phyloP scores from a whole-genome alignment of 1,284 basidiomycete genomes.

The Ustilago tritici region DNA sequence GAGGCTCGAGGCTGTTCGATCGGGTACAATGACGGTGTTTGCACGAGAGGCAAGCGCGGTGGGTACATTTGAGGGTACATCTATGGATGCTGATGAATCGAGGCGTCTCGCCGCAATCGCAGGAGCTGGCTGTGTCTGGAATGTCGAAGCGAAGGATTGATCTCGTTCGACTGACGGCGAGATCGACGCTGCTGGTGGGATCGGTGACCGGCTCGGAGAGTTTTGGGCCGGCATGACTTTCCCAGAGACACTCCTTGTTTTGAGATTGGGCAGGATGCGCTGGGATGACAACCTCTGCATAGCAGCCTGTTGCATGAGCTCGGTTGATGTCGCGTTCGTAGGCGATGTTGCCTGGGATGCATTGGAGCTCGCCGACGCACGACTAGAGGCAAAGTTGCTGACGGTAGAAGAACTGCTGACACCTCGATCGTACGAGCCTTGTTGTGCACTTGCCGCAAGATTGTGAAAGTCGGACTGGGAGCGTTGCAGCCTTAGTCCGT shows the following conservation, averaged over 20 bases:
- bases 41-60: background rate
- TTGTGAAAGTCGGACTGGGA: slow-evolving; percentile 29
- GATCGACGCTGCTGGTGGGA: background rate
- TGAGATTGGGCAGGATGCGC: slow-evolving; percentile 20
- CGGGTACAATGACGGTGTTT: slow-evolving; percentile 15
- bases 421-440: background rate
- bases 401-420: slow-evolving; percentile 27
- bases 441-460: slow-evolving; percentile 2
- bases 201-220: slow-evolving; percentile 7
- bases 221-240: slow-evolving; percentile 8
- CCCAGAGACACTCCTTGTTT: slow-evolving; percentile 24
- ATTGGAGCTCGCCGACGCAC: background rate
- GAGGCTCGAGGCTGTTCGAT: slow-evolving; percentile 14
- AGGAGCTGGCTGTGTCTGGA: background rate
- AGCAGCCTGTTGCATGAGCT: slow-evolving; percentile 43
- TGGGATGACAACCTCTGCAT: slow-evolving; percentile 49
- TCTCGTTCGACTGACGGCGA: slow-evolving; percentile 2
- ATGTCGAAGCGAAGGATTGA: background rate
- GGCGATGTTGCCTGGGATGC: slow-evolving; percentile 6
- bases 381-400: background rate
- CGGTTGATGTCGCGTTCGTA: slow-evolving; percentile 15
- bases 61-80: background rate
- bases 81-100: background rate
- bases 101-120: background rate
- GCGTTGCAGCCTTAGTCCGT: slow-evolving; percentile 12